phyloP scores from a whole-genome alignment of 2,329 filamentous ascomycete genomes.

The Chrysosporium keratinophilum region DNA sequence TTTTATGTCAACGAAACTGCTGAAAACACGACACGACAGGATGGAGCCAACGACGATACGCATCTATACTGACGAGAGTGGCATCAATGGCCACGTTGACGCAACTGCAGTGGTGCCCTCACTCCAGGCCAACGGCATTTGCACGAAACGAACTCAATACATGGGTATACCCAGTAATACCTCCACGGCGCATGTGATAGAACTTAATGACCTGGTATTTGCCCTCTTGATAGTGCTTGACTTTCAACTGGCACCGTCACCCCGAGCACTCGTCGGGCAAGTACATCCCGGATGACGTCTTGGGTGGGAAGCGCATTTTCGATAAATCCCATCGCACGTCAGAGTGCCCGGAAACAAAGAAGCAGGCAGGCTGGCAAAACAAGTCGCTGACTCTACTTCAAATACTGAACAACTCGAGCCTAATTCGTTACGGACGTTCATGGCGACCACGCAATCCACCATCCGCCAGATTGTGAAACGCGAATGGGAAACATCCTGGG shows the following conservation, averaged over 20 bases:
- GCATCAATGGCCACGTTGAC: slow-evolving; percentile 22
- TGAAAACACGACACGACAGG: slow-evolving; percentile 13
- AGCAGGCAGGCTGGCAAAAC: slow-evolving; percentile 12
- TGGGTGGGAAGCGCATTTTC: slow-evolving; percentile 10
- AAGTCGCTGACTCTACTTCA: slow-evolving; percentile 5
- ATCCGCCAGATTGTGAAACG: not conserved
- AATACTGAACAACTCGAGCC: not conserved
- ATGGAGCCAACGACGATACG: slow-evolving; percentile 12
- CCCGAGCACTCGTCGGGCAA: slow-evolving; percentile 5
- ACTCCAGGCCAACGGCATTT: slow-evolving; percentile 8
- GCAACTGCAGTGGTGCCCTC: slow-evolving; percentile 20
- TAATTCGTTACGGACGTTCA: not conserved
- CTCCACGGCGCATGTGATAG: slow-evolving; percentile 17
- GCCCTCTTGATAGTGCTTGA: slow-evolving; percentile 19
- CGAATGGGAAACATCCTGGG: not conserved
- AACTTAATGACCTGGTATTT: slow-evolving; percentile 20
- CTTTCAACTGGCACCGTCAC: not conserved
- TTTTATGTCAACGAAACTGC: not conserved
- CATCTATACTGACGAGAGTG: slow-evolving; percentile 20
- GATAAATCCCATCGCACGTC: slow-evolving; percentile 14
- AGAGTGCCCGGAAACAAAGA: slow-evolving; percentile 13
- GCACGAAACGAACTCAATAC: slow-evolving; percentile 12
- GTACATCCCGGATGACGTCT: slow-evolving; percentile 1
- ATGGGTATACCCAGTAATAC: slow-evolving; percentile 21
- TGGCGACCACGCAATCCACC: slow-evolving; percentile 2